Conservation (phyloP, 768 basidiomycete genomes). For the Russula foetens region DNA sequence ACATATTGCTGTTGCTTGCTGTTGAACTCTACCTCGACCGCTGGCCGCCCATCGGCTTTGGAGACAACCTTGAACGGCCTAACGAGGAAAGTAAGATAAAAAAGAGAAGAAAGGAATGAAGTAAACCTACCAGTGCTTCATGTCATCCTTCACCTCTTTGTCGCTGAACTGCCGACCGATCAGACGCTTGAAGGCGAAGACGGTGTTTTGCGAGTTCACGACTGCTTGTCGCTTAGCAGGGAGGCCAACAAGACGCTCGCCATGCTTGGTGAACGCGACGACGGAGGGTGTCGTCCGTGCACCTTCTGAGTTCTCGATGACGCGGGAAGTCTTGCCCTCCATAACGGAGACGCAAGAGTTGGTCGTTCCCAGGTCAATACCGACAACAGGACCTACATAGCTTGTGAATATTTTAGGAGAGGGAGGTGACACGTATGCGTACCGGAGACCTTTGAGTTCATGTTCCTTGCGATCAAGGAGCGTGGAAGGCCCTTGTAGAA, state of each 20-base stretch:
- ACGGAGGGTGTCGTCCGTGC: conserved; percentile 97
- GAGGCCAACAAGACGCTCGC: conserved; percentile 91
- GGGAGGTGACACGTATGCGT: conserved; percentile 22
- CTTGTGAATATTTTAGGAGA: not conserved
- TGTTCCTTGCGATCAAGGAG: conserved; percentile 76
- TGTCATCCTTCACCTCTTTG: conserved; percentile 88
- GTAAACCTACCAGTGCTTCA: conserved; percentile 62
- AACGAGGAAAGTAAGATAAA: not conserved
- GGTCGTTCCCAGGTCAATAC: conserved; percentile 95
- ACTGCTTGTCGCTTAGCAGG: conserved; percentile 97
- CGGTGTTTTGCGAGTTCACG: conserved; percentile 90
- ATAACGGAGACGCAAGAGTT: conserved; percentile 91
- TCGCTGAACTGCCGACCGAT: conserved; percentile 93
- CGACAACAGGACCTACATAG: conserved; percentile 70
- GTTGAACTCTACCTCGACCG: conserved; percentile 77
- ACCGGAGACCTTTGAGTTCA: conserved; percentile 94
- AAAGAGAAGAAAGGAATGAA: not conserved
- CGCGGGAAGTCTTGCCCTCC: conserved; percentile 92
- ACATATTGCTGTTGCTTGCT: conserved; percentile 79
- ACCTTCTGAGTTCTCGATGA: conserved; percentile 97
- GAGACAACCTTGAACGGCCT: conserved; percentile 80
- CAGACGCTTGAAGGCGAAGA: conserved; percentile 89
- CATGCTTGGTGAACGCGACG: conserved; percentile 97
- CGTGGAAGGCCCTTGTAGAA: conserved; percentile 51
- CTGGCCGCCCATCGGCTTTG: conserved; percentile 66